Base-by-base conservation (phyloP, 163 green algal species). In the Dunaliella salina region DNA sequence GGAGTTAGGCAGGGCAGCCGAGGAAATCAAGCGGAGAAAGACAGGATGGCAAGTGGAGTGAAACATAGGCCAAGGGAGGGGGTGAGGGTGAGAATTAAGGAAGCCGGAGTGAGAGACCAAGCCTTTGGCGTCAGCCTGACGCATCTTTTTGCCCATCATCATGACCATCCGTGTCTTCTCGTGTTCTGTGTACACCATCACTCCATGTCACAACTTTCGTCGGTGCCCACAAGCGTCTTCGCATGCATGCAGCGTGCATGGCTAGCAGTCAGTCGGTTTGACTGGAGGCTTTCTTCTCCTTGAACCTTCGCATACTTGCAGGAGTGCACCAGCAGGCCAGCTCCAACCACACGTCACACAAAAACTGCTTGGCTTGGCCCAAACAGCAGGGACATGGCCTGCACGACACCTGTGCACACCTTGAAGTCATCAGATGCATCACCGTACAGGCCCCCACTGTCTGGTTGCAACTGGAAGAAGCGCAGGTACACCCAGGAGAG, bases 401-500 rank as follows among this genome's bases (percentile, higher is more conserved):
- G 40, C 8, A 50, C 40, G 8, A 75, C 63, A 75, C 63, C 22
- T 29, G 63, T 12, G 24, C 15, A 69, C 63, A 75, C 93, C 26
- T 91, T 92, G 87, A 98, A 98, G 30, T 97, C 93, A 26, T 95
- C 90, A 24, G 86, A 93, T 0, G 93, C 88, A 81, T 98, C 94
- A 24, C 95, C 95, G 35, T 89, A 84, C 29, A 92, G 81, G 32
- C 80, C 87, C 1, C 63, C 63, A 20, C 86, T 88, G 45, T 91
- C 84, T 40, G 93, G 88, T 80, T 96, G 93, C 32, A 84, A 82
- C 85, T 97, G 95, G 80, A 96, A 94, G 89, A 96, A 98, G 11
- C 95, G 92, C 5, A 98, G 91, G 90, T 98, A 98, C 26, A 97
- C 29, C 95, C 95, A 98, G 18, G 33, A 45, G 15, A 83, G 34